Conservation (phyloP, 495 filamentous ascomycete species). For the Penicillium verhagenii region DNA sequence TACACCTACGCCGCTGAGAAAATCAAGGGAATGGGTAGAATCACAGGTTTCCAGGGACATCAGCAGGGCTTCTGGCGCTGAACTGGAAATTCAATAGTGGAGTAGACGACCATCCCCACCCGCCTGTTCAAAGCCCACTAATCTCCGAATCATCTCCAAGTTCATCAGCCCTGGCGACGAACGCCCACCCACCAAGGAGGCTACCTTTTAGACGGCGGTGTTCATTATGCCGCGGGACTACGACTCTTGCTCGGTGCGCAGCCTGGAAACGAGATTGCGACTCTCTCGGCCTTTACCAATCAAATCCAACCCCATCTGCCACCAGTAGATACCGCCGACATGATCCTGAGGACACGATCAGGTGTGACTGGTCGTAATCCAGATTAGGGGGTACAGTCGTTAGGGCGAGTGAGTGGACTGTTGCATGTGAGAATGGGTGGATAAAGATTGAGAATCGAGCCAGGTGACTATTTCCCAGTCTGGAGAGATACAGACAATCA, state of each 20-base stretch:
- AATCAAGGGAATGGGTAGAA: neutral
- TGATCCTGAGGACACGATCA: slow-evolving; percentile 51
- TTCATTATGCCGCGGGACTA: slow-evolving; percentile 61
- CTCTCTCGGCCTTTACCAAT: slow-evolving; percentile 51
- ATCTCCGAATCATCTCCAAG: too few species aligned
- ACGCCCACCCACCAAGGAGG: slow-evolving; percentile 65
- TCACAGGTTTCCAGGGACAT: neutral
- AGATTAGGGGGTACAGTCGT: slow-evolving; percentile 58
- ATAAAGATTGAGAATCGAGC: slow-evolving; percentile 46
- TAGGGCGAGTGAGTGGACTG: slow-evolving; percentile 46
- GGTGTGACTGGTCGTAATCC: slow-evolving; percentile 58
- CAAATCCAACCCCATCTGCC: slow-evolving; percentile 56
- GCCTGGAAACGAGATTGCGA: slow-evolving; percentile 33
- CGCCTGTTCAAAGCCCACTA: too few species aligned
- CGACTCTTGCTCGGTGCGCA: slow-evolving; percentile 48
- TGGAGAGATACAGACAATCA: slow-evolving; percentile 33
- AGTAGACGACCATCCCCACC: too few species aligned
- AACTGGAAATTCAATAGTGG: neutral
- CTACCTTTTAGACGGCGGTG: slow-evolving; percentile 67
- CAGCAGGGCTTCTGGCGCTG: neutral
- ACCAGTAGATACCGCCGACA: slow-evolving; percentile 64
- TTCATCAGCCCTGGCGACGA: slow-evolving; percentile 64
- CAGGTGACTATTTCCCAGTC: slow-evolving; percentile 39
- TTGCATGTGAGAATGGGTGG: slow-evolving; percentile 45
- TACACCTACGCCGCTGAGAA: neutral